These are phyloP conservation scores for Mycena citricolor DNA, from an alignment of 1,284 basidiomycete species.

Conservation along the genomic window DNA sequence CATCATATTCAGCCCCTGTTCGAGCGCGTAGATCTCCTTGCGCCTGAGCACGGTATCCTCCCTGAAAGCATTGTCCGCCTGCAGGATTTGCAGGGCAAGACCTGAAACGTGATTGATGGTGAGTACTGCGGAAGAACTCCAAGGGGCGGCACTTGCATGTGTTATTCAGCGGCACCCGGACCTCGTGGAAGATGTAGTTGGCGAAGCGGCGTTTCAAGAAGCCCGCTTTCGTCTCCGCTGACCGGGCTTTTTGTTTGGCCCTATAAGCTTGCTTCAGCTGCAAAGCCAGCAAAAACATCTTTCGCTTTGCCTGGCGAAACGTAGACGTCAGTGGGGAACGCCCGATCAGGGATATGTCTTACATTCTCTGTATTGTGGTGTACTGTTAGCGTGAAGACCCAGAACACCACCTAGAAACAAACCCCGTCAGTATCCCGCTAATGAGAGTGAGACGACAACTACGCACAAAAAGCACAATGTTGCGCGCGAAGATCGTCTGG, in stretches of 20 bases:
- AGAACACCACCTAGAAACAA: slow-evolving; percentile 22
- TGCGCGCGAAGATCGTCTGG: slow-evolving; percentile 30
- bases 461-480: slow-evolving; percentile 29
- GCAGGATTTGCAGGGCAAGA: slow-evolving; percentile 26
- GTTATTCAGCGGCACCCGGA: slow-evolving; percentile 57
- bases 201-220: slow-evolving; percentile 33
- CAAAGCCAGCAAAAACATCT: slow-evolving; percentile 49
- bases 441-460: not conserved
- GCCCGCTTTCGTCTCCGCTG: slow-evolving; percentile 44
- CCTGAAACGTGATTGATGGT: slow-evolving; percentile 8
- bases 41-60: slow-evolving; percentile 33
- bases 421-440: not conserved
- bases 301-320: slow-evolving; percentile 37
- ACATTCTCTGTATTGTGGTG: slow-evolving; percentile 35
- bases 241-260: slow-evolving; percentile 52
- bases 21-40: slow-evolving; percentile 42
- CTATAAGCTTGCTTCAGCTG: slow-evolving; percentile 48
- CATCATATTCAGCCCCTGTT: slow-evolving; percentile 50
- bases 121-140: slow-evolving; percentile 29
- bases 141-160: slow-evolving; percentile 33
- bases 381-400: slow-evolving; percentile 34
- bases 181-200: slow-evolving; percentile 35
- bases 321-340: slow-evolving; percentile 3
- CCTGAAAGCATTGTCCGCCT: slow-evolving; percentile 22
- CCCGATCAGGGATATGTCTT: not conserved